Evolutionary conservation across 768 basidiomycete species (phyloP).

Genomic region (Kwoniella heveanensis): DNA sequence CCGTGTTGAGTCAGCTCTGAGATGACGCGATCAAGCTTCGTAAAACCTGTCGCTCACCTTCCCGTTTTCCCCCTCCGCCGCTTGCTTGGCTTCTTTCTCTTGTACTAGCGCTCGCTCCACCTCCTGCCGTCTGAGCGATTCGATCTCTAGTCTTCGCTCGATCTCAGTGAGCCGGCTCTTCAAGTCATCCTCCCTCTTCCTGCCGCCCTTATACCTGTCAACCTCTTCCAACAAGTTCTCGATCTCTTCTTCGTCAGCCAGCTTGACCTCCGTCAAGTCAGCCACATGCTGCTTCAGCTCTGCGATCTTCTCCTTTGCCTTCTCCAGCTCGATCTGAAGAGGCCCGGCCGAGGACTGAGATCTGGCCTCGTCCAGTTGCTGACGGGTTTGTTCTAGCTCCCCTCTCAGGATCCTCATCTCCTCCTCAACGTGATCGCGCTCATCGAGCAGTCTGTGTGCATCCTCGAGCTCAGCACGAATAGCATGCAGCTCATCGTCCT

Average conservation of each 20-base stretch:
- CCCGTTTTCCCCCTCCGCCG: constrained; percentile 59
- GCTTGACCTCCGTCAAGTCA: constrained; percentile 53
- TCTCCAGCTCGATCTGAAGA: neutral
- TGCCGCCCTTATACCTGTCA: constrained; percentile 60
- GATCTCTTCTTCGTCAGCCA: constrained; percentile 59
- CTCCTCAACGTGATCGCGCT: constrained; percentile 1
- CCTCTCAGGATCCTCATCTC: neutral
- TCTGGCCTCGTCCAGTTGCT: constrained; percentile 46
- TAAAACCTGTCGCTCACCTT: constrained; percentile 31
- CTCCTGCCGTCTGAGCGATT: constrained; percentile 52
- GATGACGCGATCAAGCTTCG: too few relatives aligned
- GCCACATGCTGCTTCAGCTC: constrained; percentile 52
- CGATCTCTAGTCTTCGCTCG: constrained; percentile 31
- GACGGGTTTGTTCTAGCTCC: constrained; percentile 10
- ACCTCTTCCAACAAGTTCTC: constrained; percentile 47
- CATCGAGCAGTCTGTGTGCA: constrained; percentile 3
- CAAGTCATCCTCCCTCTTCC: constrained; percentile 63
- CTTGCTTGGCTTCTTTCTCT: constrained; percentile 60
- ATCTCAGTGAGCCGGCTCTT: constrained; percentile 61
- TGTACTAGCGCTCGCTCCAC: constrained; percentile 58
- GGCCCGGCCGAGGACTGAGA: constrained; percentile 1
- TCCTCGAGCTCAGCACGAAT: constrained; percentile 11
- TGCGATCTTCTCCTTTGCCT: constrained; percentile 23
- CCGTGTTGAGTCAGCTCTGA: too few relatives aligned
- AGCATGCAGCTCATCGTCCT: constrained; percentile 1